Evolutionary conservation across 352 stramenopile species (phyloP).

Genomic region (Phytophthora europaea): DNA sequence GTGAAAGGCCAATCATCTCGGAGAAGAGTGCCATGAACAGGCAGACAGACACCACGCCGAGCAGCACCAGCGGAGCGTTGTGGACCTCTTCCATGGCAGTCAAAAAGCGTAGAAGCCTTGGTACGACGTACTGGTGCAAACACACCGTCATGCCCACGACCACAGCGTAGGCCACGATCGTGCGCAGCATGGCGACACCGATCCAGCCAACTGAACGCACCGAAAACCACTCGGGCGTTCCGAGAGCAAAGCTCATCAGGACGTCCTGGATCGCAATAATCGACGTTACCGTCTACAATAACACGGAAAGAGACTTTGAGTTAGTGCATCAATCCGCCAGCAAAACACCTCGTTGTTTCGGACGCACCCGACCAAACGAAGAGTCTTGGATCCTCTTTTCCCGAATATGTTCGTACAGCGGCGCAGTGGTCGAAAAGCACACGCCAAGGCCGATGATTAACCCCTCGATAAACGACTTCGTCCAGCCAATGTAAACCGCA

Average conservation of each 20-base stretch:
- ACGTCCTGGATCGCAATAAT: conserved; percentile 90
- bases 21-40: conserved; percentile 89
- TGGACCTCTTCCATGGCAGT: conserved; percentile 86
- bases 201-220: conserved; percentile 77
- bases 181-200: conserved; percentile 73
- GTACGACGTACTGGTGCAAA: conserved; percentile 82
- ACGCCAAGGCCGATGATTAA: conserved; percentile 82
- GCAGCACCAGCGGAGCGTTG: conserved; percentile 77
- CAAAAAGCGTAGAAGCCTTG: conserved; percentile 75
- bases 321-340: background rate
- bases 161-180: conserved; percentile 74
- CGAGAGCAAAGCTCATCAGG: conserved; percentile 89
- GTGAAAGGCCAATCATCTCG: conserved; percentile 82
- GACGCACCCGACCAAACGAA: conserved; percentile 75
- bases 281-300: conserved; percentile 75
- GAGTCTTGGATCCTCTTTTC: conserved; percentile 85
- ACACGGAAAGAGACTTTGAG: conserved; percentile 13
- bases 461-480: conserved; percentile 76
- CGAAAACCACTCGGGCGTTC: conserved; percentile 89
- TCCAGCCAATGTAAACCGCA: conserved; percentile 82
- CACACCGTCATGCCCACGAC: conserved; percentile 74
- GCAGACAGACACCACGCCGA: conserved; percentile 88
- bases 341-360: background rate
- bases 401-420: conserved; percentile 86
- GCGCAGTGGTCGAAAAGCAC: conserved; percentile 87